A percentile compares a stretch with the other conserved stretches of the same genome.
Conservation (phyloP, 306 rosid genomes). For the Sphenostylis stenocarpa region DNA sequence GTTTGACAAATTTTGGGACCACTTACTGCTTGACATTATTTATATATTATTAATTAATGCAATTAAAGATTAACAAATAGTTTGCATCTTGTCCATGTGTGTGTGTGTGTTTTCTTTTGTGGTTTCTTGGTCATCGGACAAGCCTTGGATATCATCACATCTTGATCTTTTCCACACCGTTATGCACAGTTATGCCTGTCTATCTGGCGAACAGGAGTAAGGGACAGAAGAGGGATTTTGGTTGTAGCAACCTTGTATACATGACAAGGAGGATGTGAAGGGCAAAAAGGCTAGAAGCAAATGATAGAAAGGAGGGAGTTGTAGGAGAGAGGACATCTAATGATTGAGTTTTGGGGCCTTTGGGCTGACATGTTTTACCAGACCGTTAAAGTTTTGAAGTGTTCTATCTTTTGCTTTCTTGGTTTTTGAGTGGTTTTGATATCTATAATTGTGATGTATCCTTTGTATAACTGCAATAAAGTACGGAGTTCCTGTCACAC, state of each 20-base stretch:
- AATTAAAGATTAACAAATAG: constrained; percentile 25
- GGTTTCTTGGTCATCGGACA: constrained; percentile 23
- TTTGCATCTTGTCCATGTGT: neutral
- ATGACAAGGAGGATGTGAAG: too few species aligned
- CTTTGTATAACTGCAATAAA: neutral
- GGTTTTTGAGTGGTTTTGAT: neutral
- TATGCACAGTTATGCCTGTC: neutral
- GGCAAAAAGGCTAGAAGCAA: too few species aligned
- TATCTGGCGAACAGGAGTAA: neutral
- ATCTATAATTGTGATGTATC: neutral
- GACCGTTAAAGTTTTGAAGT: neutral
- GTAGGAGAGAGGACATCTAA: neutral
- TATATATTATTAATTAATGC: neutral
- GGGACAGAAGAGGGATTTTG: neutral
- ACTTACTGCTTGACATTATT: constrained; percentile 10
- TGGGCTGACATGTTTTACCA: neutral
- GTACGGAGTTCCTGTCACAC: neutral
- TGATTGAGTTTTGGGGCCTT: neutral
- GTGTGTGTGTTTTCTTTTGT: neutral
- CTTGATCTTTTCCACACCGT: constrained; percentile 15
- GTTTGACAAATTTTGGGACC: neutral
- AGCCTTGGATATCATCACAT: constrained; percentile 28
- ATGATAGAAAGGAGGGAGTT: neutral
- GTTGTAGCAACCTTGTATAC: neutral
- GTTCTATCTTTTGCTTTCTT: neutral